Evolutionary conservation across 2,329 filamentous ascomycete species (phyloP).

Genomic region (Didymella segeticola): DNA sequence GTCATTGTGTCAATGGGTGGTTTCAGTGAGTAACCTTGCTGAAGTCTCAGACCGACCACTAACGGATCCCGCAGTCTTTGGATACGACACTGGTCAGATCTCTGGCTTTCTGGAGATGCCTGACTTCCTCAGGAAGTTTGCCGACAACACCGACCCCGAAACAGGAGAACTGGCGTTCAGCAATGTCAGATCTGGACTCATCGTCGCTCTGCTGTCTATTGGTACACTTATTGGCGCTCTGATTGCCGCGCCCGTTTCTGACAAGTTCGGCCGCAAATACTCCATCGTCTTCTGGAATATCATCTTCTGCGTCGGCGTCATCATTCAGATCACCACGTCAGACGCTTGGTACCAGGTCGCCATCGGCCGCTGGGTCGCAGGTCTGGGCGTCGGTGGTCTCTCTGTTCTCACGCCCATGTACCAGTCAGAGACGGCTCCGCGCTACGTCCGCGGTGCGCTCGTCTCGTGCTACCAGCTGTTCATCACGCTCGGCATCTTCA

Average conservation of each 20-base stretch:
- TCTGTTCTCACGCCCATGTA: conserved; percentile 68
- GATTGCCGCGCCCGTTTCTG: conserved; percentile 63
- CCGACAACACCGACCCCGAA: conserved; percentile 20
- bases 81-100: conserved; percentile 47
- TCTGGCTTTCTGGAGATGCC: conserved; percentile 48
- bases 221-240: conserved; percentile 78
- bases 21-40: conserved; percentile 25
- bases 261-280: conserved; percentile 66
- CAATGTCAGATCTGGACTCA: conserved; percentile 43
- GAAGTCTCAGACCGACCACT: background rate
- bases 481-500: conserved; percentile 71
- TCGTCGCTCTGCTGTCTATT: conserved; percentile 63
- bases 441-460: conserved; percentile 68
- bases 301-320: conserved; percentile 68
- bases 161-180: conserved; percentile 36
- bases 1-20: conserved; percentile 46
- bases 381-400: conserved; percentile 69
- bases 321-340: conserved; percentile 68
- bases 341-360: conserved; percentile 69
- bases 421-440: conserved; percentile 69
- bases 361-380: conserved; percentile 69
- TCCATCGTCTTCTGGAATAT: conserved; percentile 69
- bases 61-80: conserved; percentile 26
- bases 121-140: conserved; percentile 41
- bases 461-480: conserved; percentile 72